A percentile compares a stretch with the other conserved stretches of the same genome.
Conservation (phyloP, 257 asterid species). For the Scutellaria galericulata region DNA sequence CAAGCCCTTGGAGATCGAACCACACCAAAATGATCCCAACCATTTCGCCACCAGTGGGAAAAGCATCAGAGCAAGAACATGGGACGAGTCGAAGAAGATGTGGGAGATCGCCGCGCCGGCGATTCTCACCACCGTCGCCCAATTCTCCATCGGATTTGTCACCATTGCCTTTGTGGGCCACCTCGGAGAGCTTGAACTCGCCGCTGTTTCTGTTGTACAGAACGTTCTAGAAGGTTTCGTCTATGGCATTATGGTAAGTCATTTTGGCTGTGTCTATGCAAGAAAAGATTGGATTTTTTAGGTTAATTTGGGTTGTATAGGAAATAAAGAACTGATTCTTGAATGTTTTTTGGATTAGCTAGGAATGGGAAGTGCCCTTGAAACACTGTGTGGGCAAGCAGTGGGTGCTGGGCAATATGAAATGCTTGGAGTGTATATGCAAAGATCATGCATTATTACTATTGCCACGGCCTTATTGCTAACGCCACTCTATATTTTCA, state of each 20-base stretch:
- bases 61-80: constrained; percentile 38
- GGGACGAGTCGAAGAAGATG: constrained; percentile 66
- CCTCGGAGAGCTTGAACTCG: constrained; percentile 73
- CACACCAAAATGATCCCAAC: neutral
- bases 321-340: neutral
- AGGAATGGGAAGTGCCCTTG: constrained; percentile 96
- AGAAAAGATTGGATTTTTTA: too few relatives aligned
- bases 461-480: constrained; percentile 52
- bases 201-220: constrained; percentile 82
- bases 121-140: constrained; percentile 64
- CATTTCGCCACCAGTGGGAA: neutral
- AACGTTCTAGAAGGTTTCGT: constrained; percentile 86
- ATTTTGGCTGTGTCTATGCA: too few relatives aligned
- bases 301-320: too few relatives aligned
- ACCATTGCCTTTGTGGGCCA: constrained; percentile 82
- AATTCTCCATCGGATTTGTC: constrained; percentile 72
- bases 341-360: constrained; percentile 51
- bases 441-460: constrained; percentile 75
- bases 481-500: constrained; percentile 65
- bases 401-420: constrained; percentile 71
- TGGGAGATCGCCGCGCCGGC: constrained; percentile 84
- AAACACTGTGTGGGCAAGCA: constrained; percentile 90
- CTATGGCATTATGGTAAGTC: constrained; percentile 72
- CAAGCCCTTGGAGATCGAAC: constrained; percentile 40
- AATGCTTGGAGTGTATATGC: constrained; percentile 76